Base-by-base conservation (phyloP, 768 basidiomycete genomes). In the Amanita jacksonii region DNA sequence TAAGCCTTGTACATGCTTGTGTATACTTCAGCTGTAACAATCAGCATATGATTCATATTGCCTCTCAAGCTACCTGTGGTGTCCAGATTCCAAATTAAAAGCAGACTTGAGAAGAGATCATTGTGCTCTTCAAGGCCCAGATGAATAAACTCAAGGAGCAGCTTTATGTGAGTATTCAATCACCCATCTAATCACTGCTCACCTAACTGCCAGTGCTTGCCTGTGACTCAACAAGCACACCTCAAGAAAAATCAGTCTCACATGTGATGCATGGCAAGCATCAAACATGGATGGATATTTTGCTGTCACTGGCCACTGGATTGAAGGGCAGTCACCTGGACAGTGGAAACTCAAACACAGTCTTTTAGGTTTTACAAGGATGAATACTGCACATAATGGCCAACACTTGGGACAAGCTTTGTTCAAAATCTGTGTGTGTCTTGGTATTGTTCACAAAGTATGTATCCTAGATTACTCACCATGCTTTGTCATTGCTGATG, bases 231-330 rank as follows among this genome's bases (percentile, higher is more conserved):
- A 28, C 18, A 23, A 38, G 20, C 10, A 8, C 4, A 27, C 30
- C 31, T 8, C 5, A 10, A 27, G 40, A 5, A 18, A 31, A 31
- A 22, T 41, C 18, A 41, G 40, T 33, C 24, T 41, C 18, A 41
- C 40, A 20, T 41, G 27, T 13, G 40, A 41, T 22, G 31, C 27
- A 18, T 41, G 40, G 40, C 40, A 41, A 16, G 40, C 40, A 16
- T 43, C 33, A 8, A 68, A 64, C 46, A 47, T 49, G 1, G 65
- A 69, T 51, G 58, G 52, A 1, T 71, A 70, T 50, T 64, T 65
- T 49, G 66, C 59, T 0, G 60, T 65, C 5, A 70, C 61, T 0
- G 63, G 56, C 1, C 63, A 66, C 39, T 70, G 67, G 65, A 62
- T 67, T 34, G 62, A 67, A 27, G 61, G 65, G 48, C 39, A 6